These are phyloP conservation scores for Brettanomyces sp. DNA, from an alignment of 805 yeast genomes.

Conservation along the genomic window DNA sequence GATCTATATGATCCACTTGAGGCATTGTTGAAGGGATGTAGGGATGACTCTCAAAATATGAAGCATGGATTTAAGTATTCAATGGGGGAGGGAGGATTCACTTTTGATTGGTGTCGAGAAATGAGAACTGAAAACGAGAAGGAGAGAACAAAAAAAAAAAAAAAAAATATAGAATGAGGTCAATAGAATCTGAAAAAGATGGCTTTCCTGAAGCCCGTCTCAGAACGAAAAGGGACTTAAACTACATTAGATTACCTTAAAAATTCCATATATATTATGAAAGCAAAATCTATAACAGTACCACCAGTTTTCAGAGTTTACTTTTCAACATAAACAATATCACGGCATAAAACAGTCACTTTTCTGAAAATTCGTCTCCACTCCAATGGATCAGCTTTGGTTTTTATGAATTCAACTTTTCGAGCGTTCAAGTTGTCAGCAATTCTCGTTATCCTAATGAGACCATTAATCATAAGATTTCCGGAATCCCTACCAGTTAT, in stretches of 20 bases:
- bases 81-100: no score
- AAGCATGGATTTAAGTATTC: no score
- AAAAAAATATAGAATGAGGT: no score
- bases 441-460: constrained; percentile 32
- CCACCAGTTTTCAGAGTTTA: no score
- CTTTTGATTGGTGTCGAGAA: no score
- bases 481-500: constrained; percentile 35
- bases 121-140: background rate
- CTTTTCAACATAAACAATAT: constrained; percentile 36
- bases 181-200: background rate
- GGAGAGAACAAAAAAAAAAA: background rate
- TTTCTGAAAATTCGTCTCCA: constrained; percentile 62
- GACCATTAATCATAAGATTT: constrained; percentile 36
- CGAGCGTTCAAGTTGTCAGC: constrained; percentile 30
- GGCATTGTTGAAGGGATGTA: constrained; percentile 21
- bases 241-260: no score
- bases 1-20: constrained; percentile 31
- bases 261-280: no score
- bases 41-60: no score
- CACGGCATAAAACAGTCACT: constrained; percentile 47
- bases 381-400: constrained; percentile 61
- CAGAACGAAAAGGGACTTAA: no score
- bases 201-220: background rate
- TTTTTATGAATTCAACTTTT: constrained; percentile 44
- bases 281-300: no score